Conservation (phyloP, 306 rosid genomes). For the Crotalaria pallida region DNA sequence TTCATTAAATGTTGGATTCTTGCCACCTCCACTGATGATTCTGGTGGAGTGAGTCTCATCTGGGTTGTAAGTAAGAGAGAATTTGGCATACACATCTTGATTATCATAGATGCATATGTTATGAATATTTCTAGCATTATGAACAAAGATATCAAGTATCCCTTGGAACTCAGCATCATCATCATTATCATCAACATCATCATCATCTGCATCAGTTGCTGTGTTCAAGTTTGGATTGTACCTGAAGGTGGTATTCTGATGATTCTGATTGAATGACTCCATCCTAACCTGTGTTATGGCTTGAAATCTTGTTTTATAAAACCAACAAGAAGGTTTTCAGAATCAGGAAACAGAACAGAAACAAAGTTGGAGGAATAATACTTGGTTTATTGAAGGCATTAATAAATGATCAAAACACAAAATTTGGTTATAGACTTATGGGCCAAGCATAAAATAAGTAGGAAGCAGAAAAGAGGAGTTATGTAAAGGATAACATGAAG, state of each 20-base stretch:
- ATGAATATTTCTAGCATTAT: slow-evolving; percentile 79
- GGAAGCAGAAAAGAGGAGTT: background rate
- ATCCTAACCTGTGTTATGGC: slow-evolving; percentile 24
- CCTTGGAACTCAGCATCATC: slow-evolving; percentile 46
- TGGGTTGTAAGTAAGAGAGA: slow-evolving; percentile 77
- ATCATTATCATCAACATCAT: background rate
- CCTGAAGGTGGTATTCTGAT: slow-evolving; percentile 43
- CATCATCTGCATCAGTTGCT: slow-evolving; percentile 14
- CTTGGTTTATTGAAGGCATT: background rate
- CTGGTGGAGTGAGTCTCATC: slow-evolving; percentile 69
- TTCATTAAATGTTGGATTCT: slow-evolving; percentile 72
- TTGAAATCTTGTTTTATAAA: background rate
- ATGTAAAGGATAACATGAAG: background rate
- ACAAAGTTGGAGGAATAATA: slow-evolving; percentile 11
- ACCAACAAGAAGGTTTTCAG: slow-evolving; percentile 10
- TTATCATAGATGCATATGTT: slow-evolving; percentile 83
- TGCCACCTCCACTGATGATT: slow-evolving; percentile 71
- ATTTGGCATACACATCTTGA: slow-evolving; percentile 86
- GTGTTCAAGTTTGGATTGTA: slow-evolving; percentile 46
- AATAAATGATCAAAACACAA: background rate
- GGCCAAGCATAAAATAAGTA: background rate
- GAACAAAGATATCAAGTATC: slow-evolving; percentile 70
- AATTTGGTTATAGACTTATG: background rate
- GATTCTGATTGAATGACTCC: slow-evolving; percentile 61
- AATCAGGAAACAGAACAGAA: slow-evolving; percentile 10